Percentiles rank a stretch among this genome's conserved stretches.
Conservation (phyloP, 257 asterid genomes). For the Nicotiana noctiflora region DNA sequence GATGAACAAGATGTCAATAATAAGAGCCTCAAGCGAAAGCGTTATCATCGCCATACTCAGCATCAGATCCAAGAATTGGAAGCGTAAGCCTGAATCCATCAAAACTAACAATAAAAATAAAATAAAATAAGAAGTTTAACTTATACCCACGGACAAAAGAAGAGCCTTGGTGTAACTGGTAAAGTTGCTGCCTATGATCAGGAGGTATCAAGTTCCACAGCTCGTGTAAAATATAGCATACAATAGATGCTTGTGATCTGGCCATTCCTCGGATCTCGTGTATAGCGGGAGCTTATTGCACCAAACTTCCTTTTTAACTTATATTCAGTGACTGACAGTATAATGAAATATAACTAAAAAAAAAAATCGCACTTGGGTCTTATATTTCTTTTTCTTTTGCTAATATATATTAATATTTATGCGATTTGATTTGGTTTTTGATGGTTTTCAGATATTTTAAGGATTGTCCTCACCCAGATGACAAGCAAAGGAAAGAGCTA, state of each 20-base stretch:
- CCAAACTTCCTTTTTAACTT: no score
- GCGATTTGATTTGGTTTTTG: background rate
- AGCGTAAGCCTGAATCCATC: constrained; percentile 24
- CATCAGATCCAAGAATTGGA: constrained; percentile 46
- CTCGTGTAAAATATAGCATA: no score
- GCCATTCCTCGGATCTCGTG: no score
- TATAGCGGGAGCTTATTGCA: no score
- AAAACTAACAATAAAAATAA: background rate
- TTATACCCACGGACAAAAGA: background rate
- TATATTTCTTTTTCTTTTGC: background rate
- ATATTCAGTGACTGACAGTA: background rate
- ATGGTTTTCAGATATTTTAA: constrained; percentile 15
- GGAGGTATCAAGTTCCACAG: no score
- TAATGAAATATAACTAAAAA: background rate
- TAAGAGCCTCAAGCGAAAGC: constrained; percentile 14
- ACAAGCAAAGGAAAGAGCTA: constrained; percentile 25
- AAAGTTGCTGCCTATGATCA: no score
- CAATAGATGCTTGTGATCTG: no score
- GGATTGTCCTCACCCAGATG: constrained; percentile 25
- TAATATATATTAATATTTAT: background rate
- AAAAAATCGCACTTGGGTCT: no score
- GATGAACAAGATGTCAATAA: background rate
- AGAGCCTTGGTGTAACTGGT: no score
- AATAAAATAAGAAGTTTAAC: background rate
- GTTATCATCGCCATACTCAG: constrained; percentile 37